Evolutionary conservation across 345 rosid genomes (phyloP).

Genomic region (Trapa incisa): DNA sequence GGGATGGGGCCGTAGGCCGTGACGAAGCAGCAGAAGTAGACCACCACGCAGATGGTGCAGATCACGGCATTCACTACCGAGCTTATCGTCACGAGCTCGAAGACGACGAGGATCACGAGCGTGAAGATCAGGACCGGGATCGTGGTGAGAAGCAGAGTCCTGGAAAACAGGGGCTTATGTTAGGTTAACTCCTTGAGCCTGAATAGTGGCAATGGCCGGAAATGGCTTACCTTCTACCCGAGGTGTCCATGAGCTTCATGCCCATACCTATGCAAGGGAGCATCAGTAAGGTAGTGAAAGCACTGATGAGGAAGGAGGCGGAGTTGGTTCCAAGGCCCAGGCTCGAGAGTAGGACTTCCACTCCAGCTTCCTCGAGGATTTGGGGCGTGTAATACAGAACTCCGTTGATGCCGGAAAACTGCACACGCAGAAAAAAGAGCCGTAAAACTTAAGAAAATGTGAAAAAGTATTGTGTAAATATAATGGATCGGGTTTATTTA

Average conservation of each 20-base stretch:
- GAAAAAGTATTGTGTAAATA: too few species aligned
- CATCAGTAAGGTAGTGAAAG: constrained; percentile 73
- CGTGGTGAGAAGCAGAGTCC: constrained; percentile 67
- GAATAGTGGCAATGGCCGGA: neutral
- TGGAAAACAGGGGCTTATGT: constrained; percentile 16
- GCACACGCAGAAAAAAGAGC: constrained; percentile 9
- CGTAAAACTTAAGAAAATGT: too few species aligned
- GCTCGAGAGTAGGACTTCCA: constrained; percentile 65
- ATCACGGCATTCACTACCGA: constrained; percentile 47
- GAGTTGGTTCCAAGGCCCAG: constrained; percentile 65
- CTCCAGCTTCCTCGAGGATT: constrained; percentile 89
- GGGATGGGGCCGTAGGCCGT: constrained; percentile 85
- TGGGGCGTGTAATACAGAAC: constrained; percentile 98
- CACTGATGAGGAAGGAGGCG: constrained; percentile 89
- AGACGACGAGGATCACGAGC: constrained; percentile 49
- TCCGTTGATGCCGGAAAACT: constrained; percentile 94
- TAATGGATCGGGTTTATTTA: too few species aligned
- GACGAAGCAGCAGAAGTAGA: constrained; percentile 89
- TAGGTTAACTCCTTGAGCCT: neutral
- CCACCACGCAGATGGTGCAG: constrained; percentile 64
- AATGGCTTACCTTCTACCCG: constrained; percentile 70
- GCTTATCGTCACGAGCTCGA: constrained; percentile 38
- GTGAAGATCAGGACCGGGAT: constrained; percentile 70
- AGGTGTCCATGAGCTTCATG: constrained; percentile 87
- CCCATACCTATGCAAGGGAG: constrained; percentile 85